Conservation (phyloP, 2,329 filamentous ascomycete genomes). For the Davidsoniella eucalypti region DNA sequence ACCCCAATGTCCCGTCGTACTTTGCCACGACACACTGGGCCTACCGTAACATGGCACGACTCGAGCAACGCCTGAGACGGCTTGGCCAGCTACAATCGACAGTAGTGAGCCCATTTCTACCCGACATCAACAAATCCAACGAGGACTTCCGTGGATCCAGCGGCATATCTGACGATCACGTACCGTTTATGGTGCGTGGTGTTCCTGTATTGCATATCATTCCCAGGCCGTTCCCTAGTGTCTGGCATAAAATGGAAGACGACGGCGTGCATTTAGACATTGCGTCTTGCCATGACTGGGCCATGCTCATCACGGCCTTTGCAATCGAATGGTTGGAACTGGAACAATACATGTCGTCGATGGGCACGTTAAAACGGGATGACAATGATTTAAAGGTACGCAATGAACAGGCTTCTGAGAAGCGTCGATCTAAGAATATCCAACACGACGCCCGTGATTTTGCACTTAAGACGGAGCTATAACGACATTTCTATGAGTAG, state of each 20-base stretch:
- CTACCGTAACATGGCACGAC: slow-evolving; percentile 55
- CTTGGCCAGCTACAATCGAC: slow-evolving; percentile 49
- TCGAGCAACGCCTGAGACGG: slow-evolving; percentile 58
- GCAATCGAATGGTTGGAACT: slow-evolving; percentile 85
- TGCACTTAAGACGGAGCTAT: too few relatives aligned
- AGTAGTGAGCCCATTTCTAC: slow-evolving; percentile 39
- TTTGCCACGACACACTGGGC: slow-evolving; percentile 89
- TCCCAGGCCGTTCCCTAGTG: slow-evolving; percentile 59
- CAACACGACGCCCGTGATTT: not conserved
- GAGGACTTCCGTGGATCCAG: slow-evolving; percentile 31
- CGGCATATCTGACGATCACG: slow-evolving; percentile 66
- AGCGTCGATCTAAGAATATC: not conserved
- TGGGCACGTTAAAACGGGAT: slow-evolving; percentile 30
- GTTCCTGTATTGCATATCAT: slow-evolving; percentile 86
- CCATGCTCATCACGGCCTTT: slow-evolving; percentile 68
- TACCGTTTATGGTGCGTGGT: slow-evolving; percentile 75
- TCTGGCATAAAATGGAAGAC: slow-evolving; percentile 80
- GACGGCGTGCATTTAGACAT: slow-evolving; percentile 72
- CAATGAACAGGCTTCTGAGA: slow-evolving; percentile 21
- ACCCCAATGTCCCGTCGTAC: slow-evolving; percentile 65
- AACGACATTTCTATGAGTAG: too few relatives aligned
- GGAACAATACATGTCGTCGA: slow-evolving; percentile 22
- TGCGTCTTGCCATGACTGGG: slow-evolving; percentile 73
- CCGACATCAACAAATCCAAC: slow-evolving; percentile 39
- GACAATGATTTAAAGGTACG: slow-evolving; percentile 29